Evolutionary conservation across 2,329 filamentous ascomycete genomes (phyloP), one percentile per base, ranked within the genome.

Genomic region (Microdochium trichocladiopsis): DNA sequence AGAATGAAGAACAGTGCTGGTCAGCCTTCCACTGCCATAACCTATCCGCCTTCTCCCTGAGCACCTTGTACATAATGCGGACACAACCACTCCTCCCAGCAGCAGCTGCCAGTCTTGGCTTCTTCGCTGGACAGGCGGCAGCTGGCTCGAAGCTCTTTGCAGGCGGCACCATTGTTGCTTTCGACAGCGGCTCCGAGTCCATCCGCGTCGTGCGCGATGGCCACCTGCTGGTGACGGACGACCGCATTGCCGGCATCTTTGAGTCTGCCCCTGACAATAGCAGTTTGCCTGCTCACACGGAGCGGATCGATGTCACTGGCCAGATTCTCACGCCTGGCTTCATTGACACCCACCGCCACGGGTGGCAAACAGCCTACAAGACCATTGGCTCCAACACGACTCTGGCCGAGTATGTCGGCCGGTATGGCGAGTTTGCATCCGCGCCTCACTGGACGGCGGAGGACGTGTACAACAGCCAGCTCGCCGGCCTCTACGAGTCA

Each of bases 291-390:
- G 47, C 53, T 0, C 63, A 64, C 18, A 66, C 66, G 1, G 67
- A 78, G 50, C 55, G 72, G 1, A 64, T 82, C n/a, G 72, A 82
- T 55, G 73, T 72, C 37, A 69, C 68, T 0, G 67, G 72, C 50
- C 77, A 79, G 58, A 82, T 81, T 53, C 67, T 82, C 50, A 72
- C 72, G 0, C 76, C 78, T 0, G 79, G 80, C 9, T 81, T 83
- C 61, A 67, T 83, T 53, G 76, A 82, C 61, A 82, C 78, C 0
- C 79, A 83, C 56, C 72, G 73, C 1, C 77, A 80, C 55, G 70
- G 73, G 0, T 81, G 79, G 80, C 77, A 82, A 58, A 81, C 79
- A 0, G 75, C 69, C 10, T 72, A 74, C 58, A 79, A 77, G 58
- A 80, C 78, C 0, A 57, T 83, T 1, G 74, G 56, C 1, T 73